Conservation (phyloP, 805 yeast species). For the Barnettozyma vustinii region DNA sequence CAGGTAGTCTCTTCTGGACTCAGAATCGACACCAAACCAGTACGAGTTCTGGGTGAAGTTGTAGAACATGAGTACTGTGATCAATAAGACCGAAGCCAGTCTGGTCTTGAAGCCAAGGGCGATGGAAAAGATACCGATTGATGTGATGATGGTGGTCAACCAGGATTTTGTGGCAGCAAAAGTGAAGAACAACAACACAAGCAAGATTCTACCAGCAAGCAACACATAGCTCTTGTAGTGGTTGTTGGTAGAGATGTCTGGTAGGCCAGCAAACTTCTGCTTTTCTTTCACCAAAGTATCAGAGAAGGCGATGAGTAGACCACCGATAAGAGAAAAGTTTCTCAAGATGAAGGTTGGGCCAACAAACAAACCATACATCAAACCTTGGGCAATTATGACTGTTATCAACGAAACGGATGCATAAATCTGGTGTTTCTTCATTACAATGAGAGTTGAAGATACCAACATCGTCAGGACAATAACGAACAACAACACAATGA, state of each 20-base stretch:
- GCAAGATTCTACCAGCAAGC: constrained; percentile 81
- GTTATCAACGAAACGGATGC: constrained; percentile 66
- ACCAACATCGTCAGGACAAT: constrained; percentile 66
- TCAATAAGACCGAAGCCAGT: constrained; percentile 68
- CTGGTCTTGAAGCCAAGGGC: constrained; percentile 92
- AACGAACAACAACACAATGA: constrained; percentile 57
- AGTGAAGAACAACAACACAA: constrained; percentile 79
- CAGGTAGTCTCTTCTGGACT: constrained; percentile 79
- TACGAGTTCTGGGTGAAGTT: constrained; percentile 80
- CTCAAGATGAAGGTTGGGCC: constrained; percentile 80
- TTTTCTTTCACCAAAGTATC: constrained; percentile 78
- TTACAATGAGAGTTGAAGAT: constrained; percentile 67
- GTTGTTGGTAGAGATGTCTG: constrained; percentile 60
- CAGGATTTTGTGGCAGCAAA: constrained; percentile 74
- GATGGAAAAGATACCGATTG: constrained; percentile 71
- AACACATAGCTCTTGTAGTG: constrained; percentile 67
- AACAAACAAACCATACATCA: constrained; percentile 80
- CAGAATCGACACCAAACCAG: constrained; percentile 64
- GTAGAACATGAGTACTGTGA: constrained; percentile 66
- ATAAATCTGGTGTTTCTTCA: constrained; percentile 59
- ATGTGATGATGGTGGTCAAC: constrained; percentile 58
- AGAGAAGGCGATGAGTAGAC: constrained; percentile 78
- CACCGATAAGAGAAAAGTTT: constrained; percentile 88
- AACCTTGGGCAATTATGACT: constrained; percentile 77
- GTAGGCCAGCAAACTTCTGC: constrained; percentile 44